Evolutionary conservation across 176 grass and related monocot species (phyloP).

Genomic region (Bonia amplexicaulis): DNA sequence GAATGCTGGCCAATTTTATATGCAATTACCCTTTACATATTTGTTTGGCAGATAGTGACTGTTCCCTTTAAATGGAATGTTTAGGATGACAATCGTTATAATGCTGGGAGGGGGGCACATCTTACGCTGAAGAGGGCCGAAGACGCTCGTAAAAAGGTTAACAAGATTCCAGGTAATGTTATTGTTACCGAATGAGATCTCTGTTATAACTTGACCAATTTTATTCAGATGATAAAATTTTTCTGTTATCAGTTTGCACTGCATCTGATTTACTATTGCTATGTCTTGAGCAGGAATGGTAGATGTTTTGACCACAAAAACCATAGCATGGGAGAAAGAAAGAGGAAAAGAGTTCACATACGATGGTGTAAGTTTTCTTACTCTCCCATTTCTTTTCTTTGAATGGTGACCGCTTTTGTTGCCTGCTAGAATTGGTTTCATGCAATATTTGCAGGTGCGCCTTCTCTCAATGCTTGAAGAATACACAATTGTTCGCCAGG

Average conservation of each 20-base stretch:
- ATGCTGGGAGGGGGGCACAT: constrained; percentile 81
- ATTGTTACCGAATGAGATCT: background rate
- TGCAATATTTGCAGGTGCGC: constrained; percentile 47
- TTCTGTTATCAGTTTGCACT: background rate
- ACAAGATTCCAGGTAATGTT: constrained; percentile 82
- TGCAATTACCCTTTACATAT: background rate
- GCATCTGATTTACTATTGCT: constrained; percentile 21
- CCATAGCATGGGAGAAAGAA: constrained; percentile 70
- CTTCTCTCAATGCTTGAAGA: constrained; percentile 77
- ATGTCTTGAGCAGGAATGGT: constrained; percentile 62
- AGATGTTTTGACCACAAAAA: constrained; percentile 62
- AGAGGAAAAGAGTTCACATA: constrained; percentile 67
- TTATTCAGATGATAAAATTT: background rate
- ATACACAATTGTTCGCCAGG: constrained; percentile 62
- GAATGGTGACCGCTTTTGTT: background rate
- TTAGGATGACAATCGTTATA: constrained; percentile 91
- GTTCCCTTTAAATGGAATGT: constrained; percentile 3
- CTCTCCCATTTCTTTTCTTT: background rate
- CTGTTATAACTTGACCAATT: background rate
- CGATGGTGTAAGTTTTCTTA: constrained; percentile 59
- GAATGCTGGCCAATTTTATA: constrained; percentile 7
- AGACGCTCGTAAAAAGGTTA: constrained; percentile 73
- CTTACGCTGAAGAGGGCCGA: constrained; percentile 86
- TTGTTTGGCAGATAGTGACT: constrained; percentile 1
- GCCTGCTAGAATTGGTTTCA: constrained; percentile 23